Percentiles rank a stretch among this genome's conserved stretches.
phyloP scores from a whole-genome alignment of 352 stramenopile genomes.

The Nothophytophthora sp. region DNA sequence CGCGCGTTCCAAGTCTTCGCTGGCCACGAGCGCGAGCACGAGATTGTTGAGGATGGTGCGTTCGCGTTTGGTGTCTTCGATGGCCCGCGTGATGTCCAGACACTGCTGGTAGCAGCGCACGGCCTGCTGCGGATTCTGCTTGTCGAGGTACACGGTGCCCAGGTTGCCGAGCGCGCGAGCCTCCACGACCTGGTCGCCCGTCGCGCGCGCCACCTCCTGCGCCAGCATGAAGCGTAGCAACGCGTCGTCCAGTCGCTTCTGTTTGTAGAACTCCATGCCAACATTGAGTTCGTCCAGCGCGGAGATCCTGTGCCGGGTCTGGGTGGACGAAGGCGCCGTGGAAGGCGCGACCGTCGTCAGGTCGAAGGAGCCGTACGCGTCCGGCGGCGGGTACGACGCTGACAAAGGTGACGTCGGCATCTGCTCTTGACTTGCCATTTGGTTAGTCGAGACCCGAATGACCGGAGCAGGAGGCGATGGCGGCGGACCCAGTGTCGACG shows the following conservation, averaged over 20 bases:
- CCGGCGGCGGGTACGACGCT: neutral
- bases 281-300: constrained; percentile 70
- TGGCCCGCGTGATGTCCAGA: constrained; percentile 69
- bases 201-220: constrained; percentile 48
- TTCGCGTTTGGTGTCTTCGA: constrained; percentile 76
- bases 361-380: constrained; percentile 29
- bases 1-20: constrained; percentile 54
- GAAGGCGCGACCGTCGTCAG: neutral
- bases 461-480: no score
- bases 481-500: constrained; percentile 22
- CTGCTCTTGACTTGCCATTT: no score
- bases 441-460: no score
- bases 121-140: constrained; percentile 65
- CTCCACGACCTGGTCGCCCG: constrained; percentile 61
- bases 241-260: constrained; percentile 64
- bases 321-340: neutral
- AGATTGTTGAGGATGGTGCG: constrained; percentile 87
- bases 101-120: constrained; percentile 80
- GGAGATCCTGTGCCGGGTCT: constrained; percentile 28
- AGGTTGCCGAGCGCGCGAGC: constrained; percentile 76
- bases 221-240: constrained; percentile 66
- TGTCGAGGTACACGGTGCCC: constrained; percentile 76
- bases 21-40: constrained; percentile 71
- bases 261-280: constrained; percentile 79
- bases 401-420: no score